These are phyloP conservation scores for Ogataea zsoltii DNA, from an alignment of 805 yeast genomes.

Conservation along the genomic window DNA sequence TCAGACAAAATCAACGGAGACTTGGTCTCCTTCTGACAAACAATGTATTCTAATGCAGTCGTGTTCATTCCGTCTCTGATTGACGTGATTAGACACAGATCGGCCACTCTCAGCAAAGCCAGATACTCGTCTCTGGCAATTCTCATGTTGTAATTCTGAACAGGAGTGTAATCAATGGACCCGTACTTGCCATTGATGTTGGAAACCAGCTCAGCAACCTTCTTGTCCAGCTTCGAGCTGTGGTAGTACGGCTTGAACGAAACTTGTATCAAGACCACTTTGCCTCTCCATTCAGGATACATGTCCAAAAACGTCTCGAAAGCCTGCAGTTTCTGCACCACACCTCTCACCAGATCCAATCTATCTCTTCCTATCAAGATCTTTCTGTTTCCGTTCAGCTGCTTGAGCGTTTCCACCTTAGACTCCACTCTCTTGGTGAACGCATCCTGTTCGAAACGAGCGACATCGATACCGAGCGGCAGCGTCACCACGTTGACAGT, in stretches of 20 bases:
- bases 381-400: slow-evolving; percentile 63
- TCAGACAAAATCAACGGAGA: slow-evolving; percentile 87
- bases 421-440: slow-evolving; percentile 51
- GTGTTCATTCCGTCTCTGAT: slow-evolving; percentile 97
- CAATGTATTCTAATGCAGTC: slow-evolving; percentile 87
- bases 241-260: slow-evolving; percentile 73
- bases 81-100: slow-evolving; percentile 83
- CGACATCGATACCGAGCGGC: slow-evolving; percentile 89
- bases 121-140: slow-evolving; percentile 85
- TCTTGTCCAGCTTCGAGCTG: slow-evolving; percentile 68
- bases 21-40: slow-evolving; percentile 73
- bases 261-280: slow-evolving; percentile 88
- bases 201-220: slow-evolving; percentile 79
- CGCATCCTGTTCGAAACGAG: slow-evolving; percentile 64
- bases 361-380: slow-evolving; percentile 94
- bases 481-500: slow-evolving; percentile 70
- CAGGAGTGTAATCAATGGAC: slow-evolving; percentile 77
- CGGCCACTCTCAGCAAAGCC: slow-evolving; percentile 87
- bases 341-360: slow-evolving; percentile 89
- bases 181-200: slow-evolving; percentile 87
- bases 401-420: slow-evolving; percentile 64
- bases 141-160: slow-evolving; percentile 89
- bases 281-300: slow-evolving; percentile 86
- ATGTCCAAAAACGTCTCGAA: slow-evolving; percentile 83
- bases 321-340: slow-evolving; percentile 88